These are phyloP conservation scores for Thelonectria rubi DNA, from an alignment of 2,329 filamentous ascomycete genomes.

Conservation along the genomic window DNA sequence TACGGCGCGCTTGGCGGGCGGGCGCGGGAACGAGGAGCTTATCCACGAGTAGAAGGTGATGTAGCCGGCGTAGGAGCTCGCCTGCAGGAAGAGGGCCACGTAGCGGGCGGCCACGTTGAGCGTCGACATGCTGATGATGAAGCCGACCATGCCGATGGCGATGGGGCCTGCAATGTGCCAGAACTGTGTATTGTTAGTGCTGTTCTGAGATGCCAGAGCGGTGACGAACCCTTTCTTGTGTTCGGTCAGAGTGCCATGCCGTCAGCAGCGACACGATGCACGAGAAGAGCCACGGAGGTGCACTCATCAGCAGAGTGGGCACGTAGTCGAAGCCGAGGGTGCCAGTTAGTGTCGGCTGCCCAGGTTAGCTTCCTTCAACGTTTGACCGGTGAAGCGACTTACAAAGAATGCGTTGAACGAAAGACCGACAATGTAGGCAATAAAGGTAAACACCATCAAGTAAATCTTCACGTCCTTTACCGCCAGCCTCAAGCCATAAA, in stretches of 20 bases:
- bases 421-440: slow-evolving; percentile 66
- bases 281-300: slow-evolving; percentile 67
- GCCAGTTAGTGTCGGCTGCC: slow-evolving; percentile 58
- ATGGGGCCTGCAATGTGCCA: slow-evolving; percentile 67
- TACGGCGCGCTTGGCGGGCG: slow-evolving; percentile 68
- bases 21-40: slow-evolving; percentile 64
- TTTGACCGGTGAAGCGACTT: slow-evolving; percentile 30
- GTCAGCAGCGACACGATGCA: slow-evolving; percentile 64
- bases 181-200: slow-evolving; percentile 51
- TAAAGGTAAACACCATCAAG: slow-evolving; percentile 69
- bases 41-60: slow-evolving; percentile 69
- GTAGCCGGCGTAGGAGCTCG: slow-evolving; percentile 65
- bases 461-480: slow-evolving; percentile 70
- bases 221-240: slow-evolving; percentile 58
- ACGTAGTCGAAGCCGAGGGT: slow-evolving; percentile 63
- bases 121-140: slow-evolving; percentile 68
- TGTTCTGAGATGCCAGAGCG: not conserved
- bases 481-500: slow-evolving; percentile 66
- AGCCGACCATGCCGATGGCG: slow-evolving; percentile 62
- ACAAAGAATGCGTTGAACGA: slow-evolving; percentile 69
- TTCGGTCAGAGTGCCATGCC: slow-evolving; percentile 65
- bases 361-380: slow-evolving; percentile 6
- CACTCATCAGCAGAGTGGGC: slow-evolving; percentile 63
- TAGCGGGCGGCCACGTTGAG: slow-evolving; percentile 65
- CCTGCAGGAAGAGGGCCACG: slow-evolving; percentile 67